Base-by-base conservation (phyloP, 1,284 basidiomycete species). In the Marasmius oreades region DNA sequence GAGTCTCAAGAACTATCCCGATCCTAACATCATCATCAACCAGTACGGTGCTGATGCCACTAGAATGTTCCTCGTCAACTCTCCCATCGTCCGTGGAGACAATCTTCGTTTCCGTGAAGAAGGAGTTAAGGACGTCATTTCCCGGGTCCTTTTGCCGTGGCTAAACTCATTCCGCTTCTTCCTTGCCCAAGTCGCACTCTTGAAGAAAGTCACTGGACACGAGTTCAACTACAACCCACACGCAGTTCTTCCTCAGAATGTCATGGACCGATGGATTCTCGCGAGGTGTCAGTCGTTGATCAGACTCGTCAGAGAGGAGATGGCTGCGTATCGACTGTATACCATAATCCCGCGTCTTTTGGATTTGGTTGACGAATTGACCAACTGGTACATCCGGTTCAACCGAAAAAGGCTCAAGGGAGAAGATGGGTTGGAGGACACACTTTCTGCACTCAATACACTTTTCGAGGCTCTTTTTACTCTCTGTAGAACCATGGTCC, bases 301-400 rank as follows among this genome's bases (percentile, higher is more conserved):
- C 76, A 83, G 87, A 68, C 81, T 95, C 58, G 95, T 99, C 60
- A 82, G 86, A 60, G 81, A 90, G 67, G 96, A 99, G 77, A 99
- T 99, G 97, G 89, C 88, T 20, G 92, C 95, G 11, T 99, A 99
- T 75, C 84, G 95, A 56, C 82, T 99, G n/a, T 99, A 99, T 74
- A 98, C 95, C 58, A 93, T 99, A 74, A 93, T 98, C 59, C 94
- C 95, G n/a, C 85, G 93, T 28, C 77, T 99, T 54, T 79, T 98
- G 56, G 91, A 93, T 62, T 86, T 99, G 59, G 84, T 99, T 47
- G 93, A 97, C 64, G 97, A 99, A 73, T 80, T 99, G 58, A 99
- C 97, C 48, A 99, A 99, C 72, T 98, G 96, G 95, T 99, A 99
- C 75, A 99, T 99, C 67, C 94, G 97, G 54, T 99, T 99, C 81